Conservation (phyloP, 306 rosid species). For the Alnus glutinosa region DNA sequence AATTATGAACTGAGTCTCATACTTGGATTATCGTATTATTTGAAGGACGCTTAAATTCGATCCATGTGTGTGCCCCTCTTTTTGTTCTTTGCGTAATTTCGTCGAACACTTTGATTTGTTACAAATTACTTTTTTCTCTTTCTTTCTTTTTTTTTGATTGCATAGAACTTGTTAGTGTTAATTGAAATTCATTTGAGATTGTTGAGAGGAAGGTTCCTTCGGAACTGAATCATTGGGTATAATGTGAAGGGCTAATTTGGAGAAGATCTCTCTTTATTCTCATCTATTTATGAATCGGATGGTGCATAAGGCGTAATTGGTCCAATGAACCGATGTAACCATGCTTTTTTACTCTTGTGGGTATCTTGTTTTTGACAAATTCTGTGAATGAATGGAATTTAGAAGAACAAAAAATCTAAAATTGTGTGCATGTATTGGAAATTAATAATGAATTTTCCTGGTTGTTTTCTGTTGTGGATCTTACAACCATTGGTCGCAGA, state of each 20-base stretch:
- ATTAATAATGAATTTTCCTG: background rate
- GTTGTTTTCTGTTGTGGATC: background rate
- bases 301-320: background rate
- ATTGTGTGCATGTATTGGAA: too few relatives aligned
- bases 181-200: background rate
- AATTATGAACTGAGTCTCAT: background rate
- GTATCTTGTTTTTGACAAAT: background rate
- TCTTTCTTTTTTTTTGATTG: too few relatives aligned
- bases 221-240: background rate
- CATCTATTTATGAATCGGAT: background rate
- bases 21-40: background rate
- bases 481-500: constrained; percentile 33
- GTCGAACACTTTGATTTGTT: background rate
- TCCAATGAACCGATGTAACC: background rate
- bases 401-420: background rate
- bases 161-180: background rate
- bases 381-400: background rate
- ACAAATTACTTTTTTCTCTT: background rate
- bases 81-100: background rate
- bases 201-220: background rate
- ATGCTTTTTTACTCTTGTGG: background rate
- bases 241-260: background rate
- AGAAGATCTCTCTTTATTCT: background rate
- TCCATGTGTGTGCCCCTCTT: background rate
- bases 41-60: background rate